Percentiles rank a stretch among this genome's conserved stretches.
phyloP scores from a whole-genome alignment of 306 rosid species.

The Malus fusca region DNA sequence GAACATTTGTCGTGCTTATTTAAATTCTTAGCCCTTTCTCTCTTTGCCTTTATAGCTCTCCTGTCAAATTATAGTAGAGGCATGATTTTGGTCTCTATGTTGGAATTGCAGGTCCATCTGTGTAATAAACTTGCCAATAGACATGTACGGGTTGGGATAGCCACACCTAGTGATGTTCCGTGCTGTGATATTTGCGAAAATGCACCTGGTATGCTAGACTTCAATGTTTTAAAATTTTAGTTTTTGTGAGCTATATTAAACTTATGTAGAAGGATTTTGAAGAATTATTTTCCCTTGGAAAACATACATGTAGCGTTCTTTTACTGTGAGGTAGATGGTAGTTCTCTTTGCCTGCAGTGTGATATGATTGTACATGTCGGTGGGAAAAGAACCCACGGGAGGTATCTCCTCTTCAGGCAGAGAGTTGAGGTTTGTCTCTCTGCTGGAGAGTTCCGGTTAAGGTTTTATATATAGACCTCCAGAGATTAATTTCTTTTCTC shows the following conservation, averaged over 20 bases:
- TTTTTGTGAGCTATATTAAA: background rate
- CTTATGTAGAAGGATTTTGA: slow-evolving; percentile 5
- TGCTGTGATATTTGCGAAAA: slow-evolving; percentile 73
- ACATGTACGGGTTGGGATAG: slow-evolving; percentile 65
- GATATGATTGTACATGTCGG: slow-evolving; percentile 73
- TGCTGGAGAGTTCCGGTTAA: slow-evolving; percentile 2
- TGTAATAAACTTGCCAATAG: slow-evolving; percentile 73
- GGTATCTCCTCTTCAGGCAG: slow-evolving; percentile 62
- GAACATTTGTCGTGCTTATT: background rate
- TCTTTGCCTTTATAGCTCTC: background rate
- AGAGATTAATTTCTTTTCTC: background rate
- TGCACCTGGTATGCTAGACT: slow-evolving; percentile 45
- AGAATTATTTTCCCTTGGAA: background rate
- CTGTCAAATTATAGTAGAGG: background rate
- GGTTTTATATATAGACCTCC: background rate
- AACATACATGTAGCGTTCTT: slow-evolving; percentile 57
- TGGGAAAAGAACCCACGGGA: slow-evolving; percentile 60
- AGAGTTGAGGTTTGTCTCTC: slow-evolving; percentile 44
- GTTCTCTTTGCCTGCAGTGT: slow-evolving; percentile 72
- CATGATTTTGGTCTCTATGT: slow-evolving; percentile 4
- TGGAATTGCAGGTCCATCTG: slow-evolving; percentile 55
- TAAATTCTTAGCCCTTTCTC: background rate
- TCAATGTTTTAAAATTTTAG: background rate
- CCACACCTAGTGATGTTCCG: slow-evolving; percentile 55
- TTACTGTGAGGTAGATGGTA: slow-evolving; percentile 72